A percentile compares a stretch with the other conserved stretches of the same genome.
Conservation (phyloP, 2,329 filamentous ascomycete genomes). For the Aulographum hederae region DNA sequence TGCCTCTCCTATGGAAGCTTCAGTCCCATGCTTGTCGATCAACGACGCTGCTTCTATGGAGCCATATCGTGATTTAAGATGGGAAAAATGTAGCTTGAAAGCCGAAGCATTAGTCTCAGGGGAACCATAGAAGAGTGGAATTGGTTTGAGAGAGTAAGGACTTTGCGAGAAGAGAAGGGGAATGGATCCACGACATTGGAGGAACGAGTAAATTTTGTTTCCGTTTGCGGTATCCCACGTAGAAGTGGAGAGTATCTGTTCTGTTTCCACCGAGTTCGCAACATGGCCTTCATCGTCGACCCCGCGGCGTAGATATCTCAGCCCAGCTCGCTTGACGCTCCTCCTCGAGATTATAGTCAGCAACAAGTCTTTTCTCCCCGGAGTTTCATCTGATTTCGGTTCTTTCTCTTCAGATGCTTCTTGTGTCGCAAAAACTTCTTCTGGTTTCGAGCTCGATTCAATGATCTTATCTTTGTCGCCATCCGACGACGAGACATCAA, state of each 20-base stretch:
- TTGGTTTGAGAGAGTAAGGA: constrained; percentile 81
- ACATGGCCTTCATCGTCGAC: constrained; percentile 77
- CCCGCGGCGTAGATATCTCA: constrained; percentile 78
- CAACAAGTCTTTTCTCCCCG: constrained; percentile 36
- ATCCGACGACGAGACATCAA: constrained; percentile 35
- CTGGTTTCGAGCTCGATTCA: constrained; percentile 3
- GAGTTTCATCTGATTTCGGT: constrained; percentile 23
- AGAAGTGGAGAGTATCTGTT: constrained; percentile 68
- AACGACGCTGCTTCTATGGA: constrained; percentile 62
- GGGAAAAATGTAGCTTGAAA: constrained; percentile 61
- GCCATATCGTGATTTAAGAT: constrained; percentile 53
- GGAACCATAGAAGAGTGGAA: constrained; percentile 67
- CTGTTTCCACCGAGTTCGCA: constrained; percentile 86
- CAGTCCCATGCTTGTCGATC: constrained; percentile 74
- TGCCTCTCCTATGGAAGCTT: constrained; percentile 58
- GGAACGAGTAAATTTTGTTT: constrained; percentile 56
- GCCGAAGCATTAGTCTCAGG: constrained; percentile 60
- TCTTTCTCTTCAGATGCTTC: constrained; percentile 12
- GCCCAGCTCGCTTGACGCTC: constrained; percentile 67
- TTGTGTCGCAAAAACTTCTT: constrained; percentile 12
- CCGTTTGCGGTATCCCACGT: constrained; percentile 38
- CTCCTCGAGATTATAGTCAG: constrained; percentile 86
- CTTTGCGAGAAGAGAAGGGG: constrained; percentile 91
- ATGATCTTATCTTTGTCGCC: not conserved
- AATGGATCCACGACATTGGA: constrained; percentile 80